These are phyloP conservation scores for Fusarium sp. DNA, from an alignment of 2,329 filamentous ascomycete genomes.

Conservation along the genomic window DNA sequence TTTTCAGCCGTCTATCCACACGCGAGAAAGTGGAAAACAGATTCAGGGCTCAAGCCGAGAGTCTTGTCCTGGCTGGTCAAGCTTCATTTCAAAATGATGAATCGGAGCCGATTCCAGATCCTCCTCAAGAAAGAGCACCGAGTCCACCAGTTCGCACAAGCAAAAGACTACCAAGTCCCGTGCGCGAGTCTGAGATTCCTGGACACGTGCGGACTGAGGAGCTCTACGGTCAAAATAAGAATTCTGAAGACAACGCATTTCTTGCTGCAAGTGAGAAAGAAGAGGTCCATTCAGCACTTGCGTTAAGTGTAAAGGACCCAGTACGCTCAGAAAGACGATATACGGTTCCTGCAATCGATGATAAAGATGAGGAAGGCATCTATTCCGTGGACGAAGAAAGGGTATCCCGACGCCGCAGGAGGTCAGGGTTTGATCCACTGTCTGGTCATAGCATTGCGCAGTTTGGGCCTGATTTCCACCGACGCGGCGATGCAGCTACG, in stretches of 20 bases:
- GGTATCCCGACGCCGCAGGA: neutral
- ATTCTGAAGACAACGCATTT: neutral
- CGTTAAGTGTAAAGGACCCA: neutral
- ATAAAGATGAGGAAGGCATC: no score
- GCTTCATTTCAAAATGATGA: constrained; percentile 14
- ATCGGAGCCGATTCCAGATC: neutral
- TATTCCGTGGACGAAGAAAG: neutral
- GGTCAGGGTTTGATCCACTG: neutral
- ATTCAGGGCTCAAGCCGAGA: constrained; percentile 25
- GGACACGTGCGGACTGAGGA: constrained; percentile 12
- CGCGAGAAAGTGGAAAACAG: neutral
- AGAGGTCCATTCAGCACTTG: neutral
- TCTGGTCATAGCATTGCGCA: neutral
- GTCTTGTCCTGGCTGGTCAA: constrained; percentile 23
- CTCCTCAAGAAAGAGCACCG: constrained; percentile 9
- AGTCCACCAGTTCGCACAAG: constrained; percentile 16
- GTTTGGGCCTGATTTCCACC: constrained; percentile 14
- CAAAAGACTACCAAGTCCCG: constrained; percentile 18
- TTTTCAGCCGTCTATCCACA: neutral
- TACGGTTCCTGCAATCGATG: no score
- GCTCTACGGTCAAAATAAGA: neutral
- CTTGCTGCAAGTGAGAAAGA: neutral
- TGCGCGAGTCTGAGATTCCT: constrained; percentile 6
- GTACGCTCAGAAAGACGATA: no score
- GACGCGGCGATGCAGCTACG: constrained; percentile 22